Evolutionary conservation across 2,329 filamentous ascomycete genomes (phyloP).

Genomic region (Aspergillus novofumigatus): DNA sequence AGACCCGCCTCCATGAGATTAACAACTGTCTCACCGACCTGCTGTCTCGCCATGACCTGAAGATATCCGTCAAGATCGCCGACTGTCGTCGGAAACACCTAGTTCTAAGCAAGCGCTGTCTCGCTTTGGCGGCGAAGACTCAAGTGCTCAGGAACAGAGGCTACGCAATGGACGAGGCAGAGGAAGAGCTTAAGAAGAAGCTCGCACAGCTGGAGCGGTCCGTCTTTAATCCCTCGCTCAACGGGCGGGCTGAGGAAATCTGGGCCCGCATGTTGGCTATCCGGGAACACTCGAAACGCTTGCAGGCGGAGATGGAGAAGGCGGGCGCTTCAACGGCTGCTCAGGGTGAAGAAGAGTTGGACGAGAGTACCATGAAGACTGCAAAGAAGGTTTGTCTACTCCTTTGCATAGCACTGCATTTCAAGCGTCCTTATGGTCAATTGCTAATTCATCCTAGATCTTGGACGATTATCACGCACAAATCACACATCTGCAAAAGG

Average conservation of each 20-base stretch:
- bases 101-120: slow-evolving; percentile 56
- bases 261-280: slow-evolving; percentile 64
- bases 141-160: slow-evolving; percentile 61
- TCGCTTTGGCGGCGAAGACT: slow-evolving; percentile 60
- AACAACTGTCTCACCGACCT: slow-evolving; percentile 58
- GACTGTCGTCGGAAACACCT: slow-evolving; percentile 58
- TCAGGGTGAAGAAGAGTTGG: slow-evolving; percentile 45
- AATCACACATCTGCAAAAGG: slow-evolving; percentile 57
- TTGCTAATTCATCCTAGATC: slow-evolving; percentile 38
- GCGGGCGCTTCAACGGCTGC: slow-evolving; percentile 40
- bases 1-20: slow-evolving; percentile 60
- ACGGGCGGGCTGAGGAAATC: slow-evolving; percentile 60
- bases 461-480: slow-evolving; percentile 49
- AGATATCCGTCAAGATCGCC: slow-evolving; percentile 55
- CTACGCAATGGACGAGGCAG: slow-evolving; percentile 61
- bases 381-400: slow-evolving; percentile 54
- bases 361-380: slow-evolving; percentile 56
- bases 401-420: not conserved
- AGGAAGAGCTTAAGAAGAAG: slow-evolving; percentile 61
- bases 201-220: slow-evolving; percentile 54
- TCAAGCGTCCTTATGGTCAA: slow-evolving; percentile 14
- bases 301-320: slow-evolving; percentile 59
- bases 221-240: slow-evolving; percentile 58
- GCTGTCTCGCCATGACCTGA: slow-evolving; percentile 58
- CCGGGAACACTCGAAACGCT: slow-evolving; percentile 53